Percentiles rank a stretch among this genome's conserved stretches.
Evolutionary conservation across 2,329 filamentous ascomycete genomes (phyloP).

Genomic region (Penicillium sp.): DNA sequence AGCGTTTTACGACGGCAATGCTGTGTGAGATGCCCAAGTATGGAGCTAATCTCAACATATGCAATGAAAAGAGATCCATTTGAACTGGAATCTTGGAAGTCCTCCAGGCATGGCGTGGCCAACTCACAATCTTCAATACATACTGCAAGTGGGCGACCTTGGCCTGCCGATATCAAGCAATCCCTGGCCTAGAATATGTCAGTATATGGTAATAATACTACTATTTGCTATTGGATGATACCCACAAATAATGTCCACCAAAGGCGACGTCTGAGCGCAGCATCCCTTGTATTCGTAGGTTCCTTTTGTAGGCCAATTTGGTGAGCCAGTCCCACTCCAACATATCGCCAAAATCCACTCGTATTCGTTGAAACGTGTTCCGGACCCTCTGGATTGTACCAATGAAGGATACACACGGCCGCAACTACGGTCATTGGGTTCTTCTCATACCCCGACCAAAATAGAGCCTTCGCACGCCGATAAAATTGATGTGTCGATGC

Average conservation of each 20-base stretch:
- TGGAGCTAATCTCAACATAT: slow-evolving; percentile 47
- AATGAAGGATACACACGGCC: slow-evolving; percentile 38
- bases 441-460: slow-evolving; percentile 38
- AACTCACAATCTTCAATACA: slow-evolving; percentile 46
- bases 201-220: not conserved
- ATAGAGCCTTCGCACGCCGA: slow-evolving; percentile 38
- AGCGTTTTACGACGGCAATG: slow-evolving; percentile 30
- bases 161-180: slow-evolving; percentile 47
- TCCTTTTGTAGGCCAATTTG: slow-evolving; percentile 52
- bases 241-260: slow-evolving; percentile 51
- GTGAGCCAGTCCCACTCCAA: slow-evolving; percentile 48
- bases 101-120: slow-evolving; percentile 36
- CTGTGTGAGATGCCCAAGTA: slow-evolving; percentile 38
- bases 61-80: slow-evolving; percentile 42
- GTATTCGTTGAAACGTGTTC: slow-evolving; percentile 47
- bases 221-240: not conserved
- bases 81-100: slow-evolving; percentile 37
- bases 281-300: slow-evolving; percentile 39
- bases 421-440: slow-evolving; percentile 37
- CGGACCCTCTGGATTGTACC: slow-evolving; percentile 40
- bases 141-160: slow-evolving; percentile 47
- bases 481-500: slow-evolving; percentile 37
- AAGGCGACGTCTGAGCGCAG: slow-evolving; percentile 42
- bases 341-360: slow-evolving; percentile 50
- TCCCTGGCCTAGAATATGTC: slow-evolving; percentile 36